Percentiles rank a stretch among this genome's conserved stretches.
These are phyloP conservation scores for Tetraselmis chui DNA, from an alignment of 139 green algal genomes.

Conservation along the genomic window DNA sequence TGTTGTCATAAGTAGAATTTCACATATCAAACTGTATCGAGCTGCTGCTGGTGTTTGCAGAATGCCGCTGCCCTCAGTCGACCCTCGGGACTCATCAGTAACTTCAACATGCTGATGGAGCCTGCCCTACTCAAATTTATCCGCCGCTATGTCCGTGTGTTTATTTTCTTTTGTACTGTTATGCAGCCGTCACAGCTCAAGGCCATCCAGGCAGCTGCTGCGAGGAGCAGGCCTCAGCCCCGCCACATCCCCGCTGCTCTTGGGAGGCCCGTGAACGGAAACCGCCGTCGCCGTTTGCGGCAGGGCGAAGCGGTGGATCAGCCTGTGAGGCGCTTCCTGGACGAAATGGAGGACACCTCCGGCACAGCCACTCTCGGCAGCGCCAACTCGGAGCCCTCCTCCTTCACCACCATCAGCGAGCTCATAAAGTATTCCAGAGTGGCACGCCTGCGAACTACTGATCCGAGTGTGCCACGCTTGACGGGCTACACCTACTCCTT, in stretches of 20 bases:
- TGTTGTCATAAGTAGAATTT: no score
- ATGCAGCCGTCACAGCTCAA: not conserved
- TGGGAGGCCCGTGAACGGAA: not conserved
- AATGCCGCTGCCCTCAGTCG: no score
- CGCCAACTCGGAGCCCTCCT: not conserved
- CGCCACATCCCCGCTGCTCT: not conserved
- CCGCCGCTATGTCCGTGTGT: no score
- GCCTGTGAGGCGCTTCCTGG: not conserved
- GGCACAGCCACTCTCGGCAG: not conserved
- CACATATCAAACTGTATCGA: no score
- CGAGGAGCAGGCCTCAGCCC: not conserved
- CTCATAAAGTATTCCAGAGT: not conserved
- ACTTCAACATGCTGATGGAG: no score
- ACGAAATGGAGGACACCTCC: not conserved
- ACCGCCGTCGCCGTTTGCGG: no score
- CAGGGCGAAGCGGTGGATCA: not conserved
- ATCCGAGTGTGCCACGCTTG: not conserved
- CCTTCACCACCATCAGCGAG: not conserved
- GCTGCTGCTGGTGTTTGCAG: no score
- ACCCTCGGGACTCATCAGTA: no score
- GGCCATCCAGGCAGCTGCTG: not conserved
- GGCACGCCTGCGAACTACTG: not conserved
- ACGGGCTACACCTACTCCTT: not conserved
- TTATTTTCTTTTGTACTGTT: no score
- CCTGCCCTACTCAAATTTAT: no score